phyloP scores from a whole-genome alignment of 805 yeast genomes.

The Pichia heedii region DNA sequence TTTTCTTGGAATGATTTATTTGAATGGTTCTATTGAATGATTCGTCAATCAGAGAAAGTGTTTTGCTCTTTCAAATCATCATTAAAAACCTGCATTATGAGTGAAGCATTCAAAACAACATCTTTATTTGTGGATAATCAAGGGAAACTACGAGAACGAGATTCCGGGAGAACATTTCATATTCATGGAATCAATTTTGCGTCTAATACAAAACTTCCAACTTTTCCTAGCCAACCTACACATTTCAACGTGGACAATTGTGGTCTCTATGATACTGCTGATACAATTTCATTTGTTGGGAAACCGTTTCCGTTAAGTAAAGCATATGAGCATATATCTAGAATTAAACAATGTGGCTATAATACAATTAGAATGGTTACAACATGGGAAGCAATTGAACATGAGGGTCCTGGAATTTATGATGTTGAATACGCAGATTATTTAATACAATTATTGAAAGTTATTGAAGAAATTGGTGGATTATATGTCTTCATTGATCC shows the following conservation, averaged over 20 bases:
- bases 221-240: conserved; percentile 39
- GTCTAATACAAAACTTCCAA: conserved; percentile 64
- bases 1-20: too few relatives aligned
- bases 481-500: conserved; percentile 76
- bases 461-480: conserved; percentile 56
- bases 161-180: conserved; percentile 48
- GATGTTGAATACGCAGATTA: conserved; percentile 71
- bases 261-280: conserved; percentile 57
- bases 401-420: conserved; percentile 73
- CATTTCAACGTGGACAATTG: conserved; percentile 30
- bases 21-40: background rate
- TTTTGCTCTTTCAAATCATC: background rate
- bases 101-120: conserved; percentile 13
- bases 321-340: conserved; percentile 55
- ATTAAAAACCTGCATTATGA: background rate
- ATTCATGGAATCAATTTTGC: conserved; percentile 80
- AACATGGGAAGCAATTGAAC: conserved; percentile 93
- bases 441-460: conserved; percentile 51
- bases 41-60: background rate
- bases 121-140: conserved; percentile 28
- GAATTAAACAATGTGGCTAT: conserved; percentile 75
- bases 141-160: conserved; percentile 49
- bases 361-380: conserved; percentile 68
- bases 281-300: conserved; percentile 70
- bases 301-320: conserved; percentile 73